Conservation (phyloP, 2,329 filamentous ascomycete genomes). For the Penicillium decumbens region DNA sequence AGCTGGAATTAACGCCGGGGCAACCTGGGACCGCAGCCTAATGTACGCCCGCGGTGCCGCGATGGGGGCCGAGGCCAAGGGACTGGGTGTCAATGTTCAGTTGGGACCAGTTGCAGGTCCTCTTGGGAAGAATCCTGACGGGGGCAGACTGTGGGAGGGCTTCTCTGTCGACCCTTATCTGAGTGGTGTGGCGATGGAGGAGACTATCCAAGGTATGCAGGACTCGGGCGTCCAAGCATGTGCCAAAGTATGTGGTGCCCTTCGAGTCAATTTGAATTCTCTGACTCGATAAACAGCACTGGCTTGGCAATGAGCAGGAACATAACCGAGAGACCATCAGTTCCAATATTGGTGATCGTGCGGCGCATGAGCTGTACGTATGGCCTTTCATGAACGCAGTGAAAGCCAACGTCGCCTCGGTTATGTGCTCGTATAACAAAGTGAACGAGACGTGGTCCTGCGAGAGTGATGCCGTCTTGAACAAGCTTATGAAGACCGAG, state of each 20-base stretch:
- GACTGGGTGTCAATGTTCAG: conserved; percentile 35
- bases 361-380: conserved; percentile 69
- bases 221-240: conserved; percentile 45
- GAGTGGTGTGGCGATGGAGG: conserved; percentile 41
- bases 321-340: conserved; percentile 28
- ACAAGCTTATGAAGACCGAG: conserved; percentile 72
- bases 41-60: conserved; percentile 50
- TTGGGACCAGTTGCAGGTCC: conserved; percentile 42
- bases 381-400: conserved; percentile 76
- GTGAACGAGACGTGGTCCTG: conserved; percentile 76
- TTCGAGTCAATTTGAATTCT: conserved; percentile 45
- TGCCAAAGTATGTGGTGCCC: conserved; percentile 15
- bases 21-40: conserved; percentile 52
- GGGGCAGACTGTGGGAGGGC: conserved; percentile 39
- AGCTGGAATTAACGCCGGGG: conserved; percentile 41
- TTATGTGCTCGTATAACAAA: conserved; percentile 54
- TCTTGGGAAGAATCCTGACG: conserved; percentile 34
- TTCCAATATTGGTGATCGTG: conserved; percentile 64
- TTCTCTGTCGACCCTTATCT: conserved; percentile 45
- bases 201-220: conserved; percentile 52
- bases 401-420: conserved; percentile 55
- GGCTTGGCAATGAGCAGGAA: conserved; percentile 65
- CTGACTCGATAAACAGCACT: conserved; percentile 53
- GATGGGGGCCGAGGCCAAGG: conserved; percentile 50
- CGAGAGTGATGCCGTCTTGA: conserved; percentile 72